Evolutionary conservation across 1,284 basidiomycete genomes (phyloP), one percentile per base, ranked within the genome.

Genomic region (Ustilago shanxiensis): DNA sequence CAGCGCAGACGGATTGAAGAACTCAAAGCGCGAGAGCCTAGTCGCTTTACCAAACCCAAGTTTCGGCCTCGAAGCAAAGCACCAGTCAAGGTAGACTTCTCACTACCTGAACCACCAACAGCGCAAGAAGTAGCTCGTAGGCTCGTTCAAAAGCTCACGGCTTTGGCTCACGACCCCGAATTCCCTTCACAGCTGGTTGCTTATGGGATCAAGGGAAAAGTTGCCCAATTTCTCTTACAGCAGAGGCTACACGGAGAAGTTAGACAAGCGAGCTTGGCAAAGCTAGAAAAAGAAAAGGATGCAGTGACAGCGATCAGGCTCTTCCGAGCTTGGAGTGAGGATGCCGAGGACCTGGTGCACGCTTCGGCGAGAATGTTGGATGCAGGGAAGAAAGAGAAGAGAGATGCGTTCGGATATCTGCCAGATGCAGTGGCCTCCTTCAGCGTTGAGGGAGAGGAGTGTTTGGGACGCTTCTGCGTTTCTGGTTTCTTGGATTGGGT

Each of bases 401-500:
- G 26, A 2, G 49, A 24, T 2, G 9, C 28, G 0, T 76, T 76
- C 49, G 24, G 50, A 8, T 35, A 62, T 33, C 39, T 72, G 14
- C 26, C 60, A 3, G 66, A 70, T 44, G 74, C 63, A 2, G 24
- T 77, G 16, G 45, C 60, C 0, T 72, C 66, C 0, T 68, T 31
- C 57, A 31, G 45, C 11, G 67, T 56, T 22, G 75, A 77, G 24
- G 75, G 71, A 1, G 65, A 73, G 13, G 59, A 37, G 35, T 77
- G 75, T 39, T 60, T 77, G 1, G 64, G 63, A 10, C 52, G 75
- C 11, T 59, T 61, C 44, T 70, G 66, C 49, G 4, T 68, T 18
- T 70, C 71, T 8, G 63, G 58, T 8, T 73, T 77, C n/a, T 54
- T 77, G 24, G 75, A 77, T 28, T 77, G 75, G 75, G 55, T 73